Conservation (phyloP, 140 eudicot genomes). For the Ambrosia hybrid region DNA sequence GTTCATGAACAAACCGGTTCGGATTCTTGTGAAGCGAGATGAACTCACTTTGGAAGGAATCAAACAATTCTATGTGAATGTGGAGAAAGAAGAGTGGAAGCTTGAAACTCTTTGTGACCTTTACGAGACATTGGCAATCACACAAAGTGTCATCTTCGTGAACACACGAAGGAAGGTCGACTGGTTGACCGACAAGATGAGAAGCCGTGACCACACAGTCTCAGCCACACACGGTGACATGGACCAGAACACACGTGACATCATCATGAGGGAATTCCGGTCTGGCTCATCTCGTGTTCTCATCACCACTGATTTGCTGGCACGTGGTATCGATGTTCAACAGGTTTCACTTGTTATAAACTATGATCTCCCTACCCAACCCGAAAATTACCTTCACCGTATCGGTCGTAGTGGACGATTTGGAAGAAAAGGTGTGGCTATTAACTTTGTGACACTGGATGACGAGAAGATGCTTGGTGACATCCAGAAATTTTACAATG, state of each 20-base stretch:
- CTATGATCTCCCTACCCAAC: slow-evolving; percentile 47
- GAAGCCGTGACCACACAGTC: slow-evolving; percentile 8
- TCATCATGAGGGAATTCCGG: slow-evolving; percentile 46
- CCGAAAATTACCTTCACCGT: slow-evolving; percentile 48
- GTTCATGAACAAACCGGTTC: slow-evolving; percentile 53
- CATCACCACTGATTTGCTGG: too few relatives aligned
- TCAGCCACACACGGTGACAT: too few relatives aligned
- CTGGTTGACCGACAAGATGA: slow-evolving; percentile 58
- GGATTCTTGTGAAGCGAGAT: slow-evolving; percentile 55
- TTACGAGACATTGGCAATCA: slow-evolving; percentile 52
- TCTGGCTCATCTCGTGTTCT: slow-evolving; percentile 42
- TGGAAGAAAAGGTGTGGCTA: slow-evolving; percentile 9
- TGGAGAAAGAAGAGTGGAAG: slow-evolving; percentile 58
- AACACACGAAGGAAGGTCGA: slow-evolving; percentile 50
- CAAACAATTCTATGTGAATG: slow-evolving; percentile 54
- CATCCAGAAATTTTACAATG: too few relatives aligned
- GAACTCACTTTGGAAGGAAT: slow-evolving; percentile 58
- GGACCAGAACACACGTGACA: slow-evolving; percentile 36
- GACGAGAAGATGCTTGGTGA: too few relatives aligned
- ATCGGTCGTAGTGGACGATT: slow-evolving; percentile 52
- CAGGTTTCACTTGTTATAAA: slow-evolving; percentile 49
- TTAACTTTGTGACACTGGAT: too few relatives aligned
- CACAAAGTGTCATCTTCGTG: slow-evolving; percentile 52
- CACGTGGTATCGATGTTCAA: slow-evolving; percentile 36
- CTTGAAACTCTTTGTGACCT: slow-evolving; percentile 54